Evolutionary conservation across 164 flowering plant genomes (phyloP).

Genomic region (Stephania japonica): DNA sequence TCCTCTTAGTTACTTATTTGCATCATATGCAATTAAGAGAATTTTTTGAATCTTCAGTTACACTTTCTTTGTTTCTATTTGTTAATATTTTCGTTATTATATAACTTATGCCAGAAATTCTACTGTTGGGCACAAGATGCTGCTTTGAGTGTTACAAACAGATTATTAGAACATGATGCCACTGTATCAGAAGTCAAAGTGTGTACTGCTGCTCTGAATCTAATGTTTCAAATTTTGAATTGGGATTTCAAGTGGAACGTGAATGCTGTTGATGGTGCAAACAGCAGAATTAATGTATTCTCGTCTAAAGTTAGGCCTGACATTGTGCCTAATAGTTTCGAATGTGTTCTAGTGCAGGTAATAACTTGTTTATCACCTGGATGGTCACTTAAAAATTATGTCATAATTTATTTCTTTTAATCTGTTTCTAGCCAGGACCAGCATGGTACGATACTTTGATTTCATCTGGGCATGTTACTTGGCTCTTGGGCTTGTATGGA

Average conservation of each 20-base stretch:
- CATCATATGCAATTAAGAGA: neutral
- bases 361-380: conserved; percentile 1
- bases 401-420: conserved; percentile 5
- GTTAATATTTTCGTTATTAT: conserved; percentile 8
- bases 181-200: conserved; percentile 64
- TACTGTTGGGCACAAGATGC: conserved; percentile 91
- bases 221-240: conserved; percentile 84
- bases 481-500: conserved; percentile 76
- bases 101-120: conserved; percentile 41
- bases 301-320: conserved; percentile 38
- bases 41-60: neutral
- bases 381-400: neutral
- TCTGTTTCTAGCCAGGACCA: conserved; percentile 71
- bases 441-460: conserved; percentile 70
- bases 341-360: conserved; percentile 80
- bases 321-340: conserved; percentile 38
- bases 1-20: conserved; percentile 18
- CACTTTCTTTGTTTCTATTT: neutral
- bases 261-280: conserved; percentile 27
- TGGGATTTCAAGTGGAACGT: conserved; percentile 66
- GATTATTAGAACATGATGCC: conserved; percentile 49
- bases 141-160: conserved; percentile 57
- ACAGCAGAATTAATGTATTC: conserved; percentile 35
- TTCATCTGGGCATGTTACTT: conserved; percentile 69
- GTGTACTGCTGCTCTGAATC: conserved; percentile 71